Evolutionary conservation across 805 yeast species (phyloP), one percentile per base, ranked within the genome.

Genomic region (Clavispora carvajalis): DNA sequence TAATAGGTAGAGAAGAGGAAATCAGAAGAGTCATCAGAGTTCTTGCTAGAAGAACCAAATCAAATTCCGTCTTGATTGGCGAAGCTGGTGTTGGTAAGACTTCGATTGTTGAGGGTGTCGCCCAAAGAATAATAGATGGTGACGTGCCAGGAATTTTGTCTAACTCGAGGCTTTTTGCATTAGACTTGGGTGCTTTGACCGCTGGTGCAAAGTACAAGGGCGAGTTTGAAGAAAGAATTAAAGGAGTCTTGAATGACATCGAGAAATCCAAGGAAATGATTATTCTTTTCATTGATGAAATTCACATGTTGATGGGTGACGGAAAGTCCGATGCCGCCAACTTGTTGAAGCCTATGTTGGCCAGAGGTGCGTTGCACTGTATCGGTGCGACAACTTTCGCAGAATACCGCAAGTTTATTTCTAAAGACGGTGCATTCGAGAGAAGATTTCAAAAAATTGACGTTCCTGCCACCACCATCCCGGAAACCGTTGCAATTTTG

Each of bases 41-140:
- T 3, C 73, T 93, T 45, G 90, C 99, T n/a, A 83, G 99, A 69
- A 80, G 99, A 68, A 86, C 95, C 31, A 93, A 93, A 67, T 90
- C 97, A 6, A 93, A 93, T 60, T 96, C 98, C 12, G 93, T 95
- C 54, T 69, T 93, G 45, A 89, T 93, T 55, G 99, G 99, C 74
- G 99, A 93, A 57, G 96, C 99, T 31, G 99, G 99, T 79, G 97
- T 93, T 39, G 99, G 99, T 74, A 93, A 93, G 69, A 93, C 99
- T 28, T 86, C 95, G 22, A 91, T 93, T 54, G 96, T 93, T 38
- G 99, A 93, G 69, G 99, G 98, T 56, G 97, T 93, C 41, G 98
- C 99, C 10, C 98, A 91, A 66, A 77, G 99, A 67, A 88, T 93
- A 48, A 80, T 93, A 45, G 97, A 93, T 57, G 86, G 86, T 48